Evolutionary conservation across 805 yeast species (phyloP).

Genomic region (Yarrowia divulgata): DNA sequence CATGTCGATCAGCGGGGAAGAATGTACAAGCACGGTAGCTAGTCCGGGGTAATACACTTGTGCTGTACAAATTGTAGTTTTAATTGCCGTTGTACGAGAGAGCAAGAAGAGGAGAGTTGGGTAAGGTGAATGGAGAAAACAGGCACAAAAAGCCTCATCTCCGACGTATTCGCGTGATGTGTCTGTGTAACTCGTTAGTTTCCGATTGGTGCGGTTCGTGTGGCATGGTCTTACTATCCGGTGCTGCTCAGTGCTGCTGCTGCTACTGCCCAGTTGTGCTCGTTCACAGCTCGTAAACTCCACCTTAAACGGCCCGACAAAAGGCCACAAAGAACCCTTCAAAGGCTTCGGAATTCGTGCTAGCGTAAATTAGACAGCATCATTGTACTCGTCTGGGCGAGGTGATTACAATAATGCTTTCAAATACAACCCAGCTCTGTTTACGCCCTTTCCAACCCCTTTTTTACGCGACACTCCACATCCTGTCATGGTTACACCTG

Average conservation of each 20-base stretch:
- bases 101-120: not conserved
- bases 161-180: not conserved
- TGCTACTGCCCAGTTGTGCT: no score
- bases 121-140: not conserved
- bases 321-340: no score
- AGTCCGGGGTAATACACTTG: slow-evolving; percentile 7
- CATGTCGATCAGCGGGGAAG: slow-evolving; percentile 34
- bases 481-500: not conserved
- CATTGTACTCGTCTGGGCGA: no score
- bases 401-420: no score
- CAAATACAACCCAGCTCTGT: no score
- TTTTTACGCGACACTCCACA: not conserved
- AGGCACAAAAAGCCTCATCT: not conserved
- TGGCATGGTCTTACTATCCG: no score
- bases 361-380: not conserved
- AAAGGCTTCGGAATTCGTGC: not conserved
- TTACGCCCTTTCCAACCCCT: no score
- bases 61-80: not conserved
- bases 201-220: not conserved
- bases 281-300: no score
- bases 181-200: not conserved
- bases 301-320: not conserved
- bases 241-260: no score
- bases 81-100: slow-evolving; percentile 9
- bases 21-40: not conserved